Conservation (phyloP, 257 asterid genomes). For the Fraxinus quadrangulata region DNA sequence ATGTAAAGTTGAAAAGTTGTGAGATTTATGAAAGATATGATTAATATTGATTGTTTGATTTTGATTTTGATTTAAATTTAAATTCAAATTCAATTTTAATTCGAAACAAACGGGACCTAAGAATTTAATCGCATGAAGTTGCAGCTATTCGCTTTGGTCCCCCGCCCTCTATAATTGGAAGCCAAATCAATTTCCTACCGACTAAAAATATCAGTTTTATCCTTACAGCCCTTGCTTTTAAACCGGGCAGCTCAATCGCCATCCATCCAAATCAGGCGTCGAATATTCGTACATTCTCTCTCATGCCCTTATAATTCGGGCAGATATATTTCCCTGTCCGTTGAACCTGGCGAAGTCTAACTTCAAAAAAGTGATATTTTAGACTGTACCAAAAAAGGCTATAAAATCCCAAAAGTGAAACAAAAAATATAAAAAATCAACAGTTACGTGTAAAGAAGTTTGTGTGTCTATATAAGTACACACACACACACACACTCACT, state of each 20-base stretch:
- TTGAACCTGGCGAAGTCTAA: not conserved
- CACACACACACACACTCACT: too few species aligned
- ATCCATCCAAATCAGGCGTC: not conserved
- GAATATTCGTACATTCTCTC: not conserved
- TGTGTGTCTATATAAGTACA: not conserved
- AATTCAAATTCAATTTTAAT: too few species aligned
- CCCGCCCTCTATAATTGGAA: conserved; percentile 1
- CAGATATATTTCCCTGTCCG: not conserved
- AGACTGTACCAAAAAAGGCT: not conserved
- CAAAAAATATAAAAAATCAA: not conserved
- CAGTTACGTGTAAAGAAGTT: not conserved
- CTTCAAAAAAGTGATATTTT: not conserved
- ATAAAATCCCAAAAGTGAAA: not conserved
- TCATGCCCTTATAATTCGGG: not conserved
- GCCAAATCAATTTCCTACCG: not conserved
- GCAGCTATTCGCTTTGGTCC: too few species aligned
- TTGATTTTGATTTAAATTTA: too few species aligned
- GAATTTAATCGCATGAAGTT: too few species aligned
- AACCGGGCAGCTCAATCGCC: conserved; percentile 15
- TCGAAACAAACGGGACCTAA: too few species aligned
- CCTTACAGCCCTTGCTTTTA: not conserved
- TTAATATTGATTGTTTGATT: too few species aligned
- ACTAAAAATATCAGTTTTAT: too few species aligned
- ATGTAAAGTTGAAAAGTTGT: too few species aligned
- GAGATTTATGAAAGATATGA: too few species aligned